Evolutionary conservation across 139 green algal genomes (phyloP), one percentile per base, ranked within the genome.

Genomic region (Pleodorina starrii): DNA sequence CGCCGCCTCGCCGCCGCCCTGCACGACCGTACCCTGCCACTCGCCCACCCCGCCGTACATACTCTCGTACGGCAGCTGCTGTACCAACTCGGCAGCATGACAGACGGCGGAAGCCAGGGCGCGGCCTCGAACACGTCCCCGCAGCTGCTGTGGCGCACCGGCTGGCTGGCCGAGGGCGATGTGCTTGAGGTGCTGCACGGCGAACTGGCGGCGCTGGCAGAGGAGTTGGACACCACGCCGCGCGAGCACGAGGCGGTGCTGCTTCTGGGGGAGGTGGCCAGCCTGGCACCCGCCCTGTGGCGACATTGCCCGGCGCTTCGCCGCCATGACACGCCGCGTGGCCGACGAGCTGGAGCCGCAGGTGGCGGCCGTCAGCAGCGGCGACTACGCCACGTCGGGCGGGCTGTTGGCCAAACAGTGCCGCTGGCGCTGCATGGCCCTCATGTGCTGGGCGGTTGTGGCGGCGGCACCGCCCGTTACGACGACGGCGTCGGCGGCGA

Each of bases 191-290:
- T 68, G 25, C 71, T 95, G 76, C 38, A 23, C 60, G 21, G 6
- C 19, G 90, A 91, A 86, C 81, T 91, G 44, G 21, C 38, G 1
- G 16, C 35, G 1, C 82, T 91, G 25, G 86, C 91, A 5, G 88
- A 77, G 14, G 85, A 94, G 90, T 88, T 96, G 48, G 60, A 89
- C 0, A 1, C 90, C 0, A 81, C 42, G 69, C 90, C 75, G 3
- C 57, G 90, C 0, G 90, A 93, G 32, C 90, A 93, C 44, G 75
- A 86, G 4, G 72, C 89, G 11, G 84, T 94, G 69, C 66, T 93
- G 76, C 74, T 94, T 32, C 89, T 95, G 50, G 92, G 92, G 4
- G 86, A 92, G 74, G 19, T 93, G 17, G 90, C 90, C 91, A 0
- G 51, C 59, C n/a, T 89, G 69, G 69, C 46, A 89, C 50, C 16